Evolutionary conservation across 768 basidiomycete genomes (phyloP), one percentile per base, ranked within the genome.

Genomic region (Sporobolomyces pararoseus): DNA sequence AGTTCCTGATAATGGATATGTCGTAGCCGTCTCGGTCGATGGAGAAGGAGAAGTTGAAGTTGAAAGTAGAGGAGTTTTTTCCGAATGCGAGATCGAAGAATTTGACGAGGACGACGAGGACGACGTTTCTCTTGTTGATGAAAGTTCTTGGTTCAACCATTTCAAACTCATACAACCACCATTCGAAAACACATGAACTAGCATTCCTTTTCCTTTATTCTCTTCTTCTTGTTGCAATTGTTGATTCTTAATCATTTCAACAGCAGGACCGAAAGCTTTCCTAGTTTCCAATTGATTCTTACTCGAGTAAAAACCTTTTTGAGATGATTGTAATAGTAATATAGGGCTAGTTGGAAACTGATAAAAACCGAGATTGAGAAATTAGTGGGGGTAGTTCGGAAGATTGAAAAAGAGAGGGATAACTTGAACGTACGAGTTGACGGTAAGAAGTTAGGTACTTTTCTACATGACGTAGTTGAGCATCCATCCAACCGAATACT

Each of bases 141-240:
- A 39, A 1, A 66, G 47, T 13, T 70, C 64, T 39, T 68, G 62
- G 44, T 69, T 74, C 32, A 65, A 55, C 42, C 32, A 52, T 46
- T 57, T 62, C 37, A 66, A 34, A 27, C 39, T 61, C 57, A 60
- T 37, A 37, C 65, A 65, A 14, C 68, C 65, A 39, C 74, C 74
- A 47, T 76, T 76, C 16, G 67, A 69, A 31, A 74, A 71, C n/a
- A 54, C 63, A 49, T 76, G 75, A 4, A 76, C 65, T 13, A 76
- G 52, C 2, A 72, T 46, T 19, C 42, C 42, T 32, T 25, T 0
- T 34, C 31, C 34, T 62, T 52, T 25, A 23, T 9, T 35, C 44
- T 31, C 27, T 42, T 44, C 13, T 37, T 37, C 0, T 31, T 19
- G n/a, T 31, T 21, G 1, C 29, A 1, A 5, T 31, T 46, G 52